These are phyloP conservation scores for Closterium sp. DNA, from an alignment of 139 green algal genomes.

Conservation along the genomic window DNA sequence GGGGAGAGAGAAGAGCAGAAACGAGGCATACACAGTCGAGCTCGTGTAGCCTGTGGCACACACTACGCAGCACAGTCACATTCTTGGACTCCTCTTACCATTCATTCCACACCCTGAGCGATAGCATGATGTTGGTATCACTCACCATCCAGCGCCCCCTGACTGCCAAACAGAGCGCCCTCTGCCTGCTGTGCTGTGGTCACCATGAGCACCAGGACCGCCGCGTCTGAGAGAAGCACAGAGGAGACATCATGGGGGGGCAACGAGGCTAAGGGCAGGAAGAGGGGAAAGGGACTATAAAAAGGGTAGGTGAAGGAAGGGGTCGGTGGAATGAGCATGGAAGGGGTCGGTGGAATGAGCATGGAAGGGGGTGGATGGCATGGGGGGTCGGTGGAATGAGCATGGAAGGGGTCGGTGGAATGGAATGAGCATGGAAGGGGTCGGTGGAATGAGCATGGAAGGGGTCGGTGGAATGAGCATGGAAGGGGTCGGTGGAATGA, in stretches of 20 bases:
- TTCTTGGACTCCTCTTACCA: neutral
- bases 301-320: neutral
- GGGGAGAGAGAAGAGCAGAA: no score
- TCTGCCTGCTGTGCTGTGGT: slow-evolving; percentile 47
- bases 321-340: no score
- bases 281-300: neutral
- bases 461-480: neutral
- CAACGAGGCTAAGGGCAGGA: no score
- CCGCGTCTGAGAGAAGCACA: slow-evolving; percentile 17
- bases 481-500: neutral
- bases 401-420: no score
- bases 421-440: neutral
- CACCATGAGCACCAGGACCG: slow-evolving; percentile 49
- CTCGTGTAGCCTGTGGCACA: no score
- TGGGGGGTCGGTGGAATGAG: no score
- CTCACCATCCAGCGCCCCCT: slow-evolving; percentile 2
- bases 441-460: neutral
- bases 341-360: neutral
- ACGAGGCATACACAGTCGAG: no score
- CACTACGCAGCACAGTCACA: neutral
- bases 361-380: neutral
- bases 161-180: slow-evolving; percentile 36
- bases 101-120: no score
- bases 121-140: no score
- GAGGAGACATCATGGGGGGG: no score